phyloP scores from a whole-genome alignment of 805 yeast genomes.

The Brettanomyces nanus region DNA sequence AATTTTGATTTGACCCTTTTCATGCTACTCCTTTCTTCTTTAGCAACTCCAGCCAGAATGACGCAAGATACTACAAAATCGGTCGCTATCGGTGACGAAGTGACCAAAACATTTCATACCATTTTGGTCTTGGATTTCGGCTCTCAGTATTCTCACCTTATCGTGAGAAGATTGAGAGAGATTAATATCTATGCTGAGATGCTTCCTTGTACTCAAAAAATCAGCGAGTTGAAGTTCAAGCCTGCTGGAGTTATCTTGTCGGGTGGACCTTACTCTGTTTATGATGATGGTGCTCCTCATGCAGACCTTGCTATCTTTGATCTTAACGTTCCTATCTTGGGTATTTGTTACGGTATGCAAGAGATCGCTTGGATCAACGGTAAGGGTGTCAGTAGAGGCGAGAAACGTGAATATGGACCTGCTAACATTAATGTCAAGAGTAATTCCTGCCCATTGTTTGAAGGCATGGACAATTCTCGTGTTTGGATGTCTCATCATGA shows the following conservation, averaged over 20 bases:
- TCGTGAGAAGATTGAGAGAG: conserved; percentile 96
- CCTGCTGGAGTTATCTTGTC: conserved; percentile 95
- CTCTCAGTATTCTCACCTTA: conserved; percentile 94
- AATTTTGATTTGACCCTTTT: not conserved
- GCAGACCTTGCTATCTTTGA: conserved; percentile 92
- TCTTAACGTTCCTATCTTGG: conserved; percentile 86
- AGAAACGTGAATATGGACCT: conserved; percentile 97
- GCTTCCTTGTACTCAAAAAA: conserved; percentile 99
- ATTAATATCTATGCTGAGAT: conserved; percentile 97
- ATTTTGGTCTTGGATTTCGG: conserved; percentile 96
- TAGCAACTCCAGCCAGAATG: not conserved
- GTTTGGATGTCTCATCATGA: conserved; percentile 99
- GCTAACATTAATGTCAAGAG: conserved; percentile 85
- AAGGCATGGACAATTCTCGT: conserved; percentile 86
- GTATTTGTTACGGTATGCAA: conserved; percentile 99
- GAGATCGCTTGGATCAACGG: conserved; percentile 98
- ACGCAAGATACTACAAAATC: not conserved
- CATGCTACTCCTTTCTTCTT: not conserved
- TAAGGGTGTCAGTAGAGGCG: conserved; percentile 90
- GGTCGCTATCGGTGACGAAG: conserved; percentile 45
- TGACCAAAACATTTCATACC: conserved; percentile 89
- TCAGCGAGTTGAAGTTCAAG: conserved; percentile 82
- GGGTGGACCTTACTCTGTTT: conserved; percentile 97
- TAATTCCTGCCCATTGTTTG: conserved; percentile 59
- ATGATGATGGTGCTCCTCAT: conserved; percentile 92